phyloP scores from a whole-genome alignment of 1,284 basidiomycete species.

The Apiotrichum brassicae region DNA sequence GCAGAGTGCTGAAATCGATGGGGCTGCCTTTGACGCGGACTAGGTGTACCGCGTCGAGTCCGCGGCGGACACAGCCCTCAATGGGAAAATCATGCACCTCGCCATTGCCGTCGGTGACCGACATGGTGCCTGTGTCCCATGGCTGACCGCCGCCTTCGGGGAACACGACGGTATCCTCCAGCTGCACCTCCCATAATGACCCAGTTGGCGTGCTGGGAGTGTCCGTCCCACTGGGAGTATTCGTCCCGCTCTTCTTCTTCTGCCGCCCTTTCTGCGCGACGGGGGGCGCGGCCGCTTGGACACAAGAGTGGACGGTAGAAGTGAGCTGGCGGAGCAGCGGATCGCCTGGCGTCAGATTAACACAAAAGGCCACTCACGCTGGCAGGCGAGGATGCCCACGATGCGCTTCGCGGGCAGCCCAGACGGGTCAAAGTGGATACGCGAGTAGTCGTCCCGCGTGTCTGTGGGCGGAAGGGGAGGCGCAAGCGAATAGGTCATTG shows the following conservation, averaged over 20 bases:
- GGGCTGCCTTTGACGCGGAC: constrained; percentile 50
- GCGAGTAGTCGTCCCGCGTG: constrained; percentile 40
- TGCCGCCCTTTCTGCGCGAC: constrained; percentile 35
- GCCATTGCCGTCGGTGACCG: constrained; percentile 29
- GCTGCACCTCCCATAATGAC: constrained; percentile 52
- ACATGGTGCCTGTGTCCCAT: constrained; percentile 65
- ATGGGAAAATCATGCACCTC: constrained; percentile 56
- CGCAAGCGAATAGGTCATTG: constrained; percentile 31
- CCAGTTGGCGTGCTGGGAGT: constrained; percentile 15
- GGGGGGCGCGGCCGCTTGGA: constrained; percentile 24
- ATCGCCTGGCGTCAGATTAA: constrained; percentile 36
- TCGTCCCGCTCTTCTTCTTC: constrained; percentile 24
- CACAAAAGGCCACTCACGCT: constrained; percentile 41
- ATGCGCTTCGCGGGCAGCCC: constrained; percentile 36
- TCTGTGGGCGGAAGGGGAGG: constrained; percentile 25
- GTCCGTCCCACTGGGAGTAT: constrained; percentile 1
- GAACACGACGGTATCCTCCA: constrained; percentile 79
- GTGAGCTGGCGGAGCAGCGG: constrained; percentile 36
- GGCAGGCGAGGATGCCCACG: constrained; percentile 47
- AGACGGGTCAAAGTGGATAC: constrained; percentile 41
- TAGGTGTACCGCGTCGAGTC: constrained; percentile 72
- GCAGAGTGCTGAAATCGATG: constrained; percentile 44
- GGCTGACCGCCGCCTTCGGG: constrained; percentile 81
- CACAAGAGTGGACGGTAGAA: constrained; percentile 27
- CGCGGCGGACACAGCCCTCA: constrained; percentile 63